Conservation (phyloP, 768 basidiomycete species). For the Leccinum rimulosum region DNA sequence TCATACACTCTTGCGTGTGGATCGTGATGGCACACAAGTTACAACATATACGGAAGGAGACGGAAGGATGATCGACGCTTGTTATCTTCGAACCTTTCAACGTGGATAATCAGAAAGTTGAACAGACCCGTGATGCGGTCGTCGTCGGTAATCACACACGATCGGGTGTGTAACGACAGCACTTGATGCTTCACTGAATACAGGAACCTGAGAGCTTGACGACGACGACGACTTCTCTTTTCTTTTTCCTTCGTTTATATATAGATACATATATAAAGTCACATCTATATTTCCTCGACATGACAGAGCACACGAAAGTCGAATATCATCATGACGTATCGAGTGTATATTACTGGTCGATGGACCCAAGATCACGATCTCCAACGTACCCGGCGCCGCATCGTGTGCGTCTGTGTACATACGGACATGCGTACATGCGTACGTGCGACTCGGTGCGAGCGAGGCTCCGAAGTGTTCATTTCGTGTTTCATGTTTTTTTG, state of each 20-base stretch:
- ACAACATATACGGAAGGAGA: neutral
- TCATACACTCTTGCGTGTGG: neutral
- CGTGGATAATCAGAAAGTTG: neutral
- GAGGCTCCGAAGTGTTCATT: neutral
- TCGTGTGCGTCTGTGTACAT: neutral
- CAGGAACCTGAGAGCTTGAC: neutral
- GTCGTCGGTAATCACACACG: neutral
- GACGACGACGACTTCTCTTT: neutral
- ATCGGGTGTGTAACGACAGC: neutral
- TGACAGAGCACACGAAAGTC: neutral
- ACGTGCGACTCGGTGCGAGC: neutral
- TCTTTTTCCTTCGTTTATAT: neutral
- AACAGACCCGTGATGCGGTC: neutral
- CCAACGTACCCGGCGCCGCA: neutral
- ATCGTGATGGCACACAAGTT: neutral
- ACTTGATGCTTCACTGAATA: neutral
- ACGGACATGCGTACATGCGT: neutral
- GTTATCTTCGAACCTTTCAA: neutral
- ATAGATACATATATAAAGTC: neutral
- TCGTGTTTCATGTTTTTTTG: constrained; percentile 3
- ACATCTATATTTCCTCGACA: neutral
- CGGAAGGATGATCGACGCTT: neutral
- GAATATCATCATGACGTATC: neutral
- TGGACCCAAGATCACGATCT: too few species aligned
- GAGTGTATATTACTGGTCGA: neutral